Base-by-base conservation (phyloP, 2,329 filamentous ascomycete species). In the Orbilia quercus region DNA sequence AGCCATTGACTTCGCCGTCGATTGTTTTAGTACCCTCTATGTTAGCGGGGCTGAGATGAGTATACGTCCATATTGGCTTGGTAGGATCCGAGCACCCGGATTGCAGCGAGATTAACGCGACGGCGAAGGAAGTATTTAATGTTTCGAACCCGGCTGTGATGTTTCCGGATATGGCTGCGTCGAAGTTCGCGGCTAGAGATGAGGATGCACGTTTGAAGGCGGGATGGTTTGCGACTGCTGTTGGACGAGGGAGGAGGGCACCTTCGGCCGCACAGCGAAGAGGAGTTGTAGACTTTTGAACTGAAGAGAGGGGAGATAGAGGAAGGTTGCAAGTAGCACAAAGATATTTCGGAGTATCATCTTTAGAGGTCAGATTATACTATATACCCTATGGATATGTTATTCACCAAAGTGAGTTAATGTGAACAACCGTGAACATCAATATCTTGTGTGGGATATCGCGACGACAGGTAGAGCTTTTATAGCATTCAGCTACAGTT, bases 1-100 rank as follows among this genome's bases (percentile, higher is more conserved):
- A 83, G 77, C 42, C 82, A 83, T 75, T 83, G 81, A 0, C 81
- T 82, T 82, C 76, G 0, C 79, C 77, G 18, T 79, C 72, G 0
- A 82, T 40, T 0, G 76, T 7, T 23, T 78, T 76, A 0, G 81
- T 81, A 18, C 81, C 81, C n/a, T 79, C 77, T 4, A 77, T 74
- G 23, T 82, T 83, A 2, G 58, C 75, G 1, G 77, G 59, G 2
- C 79, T 79, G 0, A 81, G 78, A 51, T 83, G 81, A 47, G 83
- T 82, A 51, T 81, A 82, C 59, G 83, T 80, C 81, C 81, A 84
- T 5, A 83, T 23, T 12, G 60, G 60, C 4, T 42, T 65, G 22
- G 48, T 55, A 12, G 38, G 14, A 25, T 7, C 1, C 80, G 79
- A 1, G 77, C 65, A 2, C 73, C 64, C 6, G 77, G 60, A 3